phyloP scores from a whole-genome alignment of 805 yeast species.

The Lachancea fermentati region DNA sequence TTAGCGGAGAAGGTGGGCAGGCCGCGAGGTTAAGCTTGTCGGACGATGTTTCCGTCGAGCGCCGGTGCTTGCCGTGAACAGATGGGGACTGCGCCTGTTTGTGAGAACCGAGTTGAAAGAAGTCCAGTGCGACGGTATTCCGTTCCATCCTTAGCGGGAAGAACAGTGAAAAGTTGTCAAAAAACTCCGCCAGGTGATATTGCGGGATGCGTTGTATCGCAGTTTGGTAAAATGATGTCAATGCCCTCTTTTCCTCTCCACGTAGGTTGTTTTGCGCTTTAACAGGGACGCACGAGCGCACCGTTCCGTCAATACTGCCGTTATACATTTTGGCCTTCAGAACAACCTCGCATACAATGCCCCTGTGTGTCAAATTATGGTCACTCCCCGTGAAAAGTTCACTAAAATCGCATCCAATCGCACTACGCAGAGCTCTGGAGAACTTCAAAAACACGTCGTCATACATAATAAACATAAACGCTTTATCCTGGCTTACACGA shows the following conservation, averaged over 20 bases:
- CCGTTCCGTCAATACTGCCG: conserved; percentile 20
- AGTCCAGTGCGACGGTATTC: conserved; percentile 3
- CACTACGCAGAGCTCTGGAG: conserved; percentile 8
- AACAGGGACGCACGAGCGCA: conserved; percentile 17
- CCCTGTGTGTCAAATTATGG: conserved; percentile 21
- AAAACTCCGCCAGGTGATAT: conserved; percentile 3
- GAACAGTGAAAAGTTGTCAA: conserved; percentile 7
- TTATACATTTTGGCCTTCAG: conserved; percentile 17
- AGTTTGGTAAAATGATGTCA: conserved; percentile 4
- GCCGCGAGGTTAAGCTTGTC: too few relatives aligned
- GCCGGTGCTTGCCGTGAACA: too few relatives aligned
- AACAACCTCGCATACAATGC: conserved; percentile 23
- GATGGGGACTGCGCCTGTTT: too few relatives aligned
- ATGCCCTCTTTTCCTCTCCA: conserved; percentile 6
- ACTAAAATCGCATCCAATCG: conserved; percentile 7
- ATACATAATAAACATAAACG: conserved; percentile 20
- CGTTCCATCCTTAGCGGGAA: conserved; percentile 10
- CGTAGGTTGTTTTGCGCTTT: conserved; percentile 5
- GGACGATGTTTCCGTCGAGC: too few relatives aligned
- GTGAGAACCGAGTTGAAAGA: too few relatives aligned
- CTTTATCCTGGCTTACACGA: conserved; percentile 14
- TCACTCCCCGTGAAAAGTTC: conserved; percentile 9
- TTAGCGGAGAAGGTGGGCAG: conserved; percentile 2
- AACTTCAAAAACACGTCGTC: conserved; percentile 10
- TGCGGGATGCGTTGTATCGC: conserved; percentile 6